Evolutionary conservation across 2,329 filamentous ascomycete genomes (phyloP), one percentile per base, ranked within the genome.

Genomic region (Talaromyces sp.): DNA sequence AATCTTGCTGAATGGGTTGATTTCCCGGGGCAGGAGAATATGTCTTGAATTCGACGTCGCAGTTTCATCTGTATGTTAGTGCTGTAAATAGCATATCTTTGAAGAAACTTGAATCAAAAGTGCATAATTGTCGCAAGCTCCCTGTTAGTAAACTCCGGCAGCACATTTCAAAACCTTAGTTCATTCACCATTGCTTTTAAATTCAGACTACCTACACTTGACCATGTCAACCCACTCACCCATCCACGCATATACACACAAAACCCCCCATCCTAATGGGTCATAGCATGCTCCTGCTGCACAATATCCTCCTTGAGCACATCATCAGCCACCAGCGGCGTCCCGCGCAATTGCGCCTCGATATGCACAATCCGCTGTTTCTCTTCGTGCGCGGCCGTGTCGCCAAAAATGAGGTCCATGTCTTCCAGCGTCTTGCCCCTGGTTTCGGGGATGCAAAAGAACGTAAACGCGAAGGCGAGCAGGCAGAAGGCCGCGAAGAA

Each of bases 381-480:
- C 58, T 77, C 75, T 62, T 76, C 70, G 29, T 76, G 68, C 1
- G 72, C 73, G 17, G 67, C 68, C 1, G 69, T 75, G 55, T 78
- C 76, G 2, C 73, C 73, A 58, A 78, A 78, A 35, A 77, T 75
- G 41, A 75, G 74, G 51, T 85, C 82, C 77, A 86, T 83, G 62
- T 85, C 78, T 68, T 86, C 83, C 13, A 86, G 76, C 5, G 78
- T 84, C 29, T 46, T 75, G 57, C 71, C 72, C 21, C 69, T 65
- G 4, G 73, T 75, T 52, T 75, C 73, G 1, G 73, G 73, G 29
- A 75, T 71, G 11, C 65, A 71, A 50, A 75, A 71, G 62, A 70
- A 70, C 1, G 72, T 73, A 60, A 75, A 75, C 0, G 59, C 66
- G 1, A 75, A 63, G 0, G 72, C 73, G 10, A 75, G 62, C 24